Evolutionary conservation across 495 filamentous ascomycete genomes (phyloP).

Genomic region (Penicillium bialowiezense): DNA sequence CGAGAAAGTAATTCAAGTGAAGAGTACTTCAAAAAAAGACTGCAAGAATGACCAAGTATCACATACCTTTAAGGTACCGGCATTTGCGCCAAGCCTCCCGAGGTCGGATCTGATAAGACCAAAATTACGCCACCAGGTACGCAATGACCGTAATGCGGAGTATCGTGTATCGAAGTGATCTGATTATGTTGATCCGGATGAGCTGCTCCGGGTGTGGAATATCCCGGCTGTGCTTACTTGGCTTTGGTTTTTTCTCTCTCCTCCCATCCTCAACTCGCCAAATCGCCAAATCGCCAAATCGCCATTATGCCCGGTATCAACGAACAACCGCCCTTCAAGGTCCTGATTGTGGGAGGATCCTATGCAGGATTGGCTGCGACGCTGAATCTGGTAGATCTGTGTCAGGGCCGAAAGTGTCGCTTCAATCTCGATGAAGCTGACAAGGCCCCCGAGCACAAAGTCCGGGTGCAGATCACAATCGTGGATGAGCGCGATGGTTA

Average conservation of each 20-base stretch:
- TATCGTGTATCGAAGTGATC: neutral
- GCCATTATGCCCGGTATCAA: neutral
- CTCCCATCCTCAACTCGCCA: no score
- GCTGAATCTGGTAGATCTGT: conserved; percentile 54
- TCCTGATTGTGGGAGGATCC: conserved; percentile 48
- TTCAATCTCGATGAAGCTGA: conserved; percentile 6
- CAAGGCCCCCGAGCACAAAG: conserved; percentile 21
- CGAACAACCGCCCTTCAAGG: neutral
- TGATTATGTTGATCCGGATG: neutral
- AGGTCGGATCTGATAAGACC: conserved; percentile 5
- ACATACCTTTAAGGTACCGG: neutral
- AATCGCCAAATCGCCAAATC: neutral
- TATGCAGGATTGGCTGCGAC: conserved; percentile 58
- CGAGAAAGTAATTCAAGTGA: neutral
- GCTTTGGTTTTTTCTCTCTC: neutral
- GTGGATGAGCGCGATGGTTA: conserved; percentile 63
- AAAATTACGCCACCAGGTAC: neutral
- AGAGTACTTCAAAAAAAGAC: neutral
- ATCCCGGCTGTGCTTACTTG: neutral
- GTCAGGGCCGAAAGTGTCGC: conserved; percentile 30
- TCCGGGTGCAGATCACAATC: conserved; percentile 51
- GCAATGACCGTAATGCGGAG: neutral
- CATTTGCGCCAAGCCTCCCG: conserved; percentile 2
- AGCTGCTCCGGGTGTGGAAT: neutral
- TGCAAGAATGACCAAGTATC: neutral